Evolutionary conservation across 495 filamentous ascomycete genomes (phyloP), one percentile per base, ranked within the genome.

Genomic region (Evernia prunastri): DNA sequence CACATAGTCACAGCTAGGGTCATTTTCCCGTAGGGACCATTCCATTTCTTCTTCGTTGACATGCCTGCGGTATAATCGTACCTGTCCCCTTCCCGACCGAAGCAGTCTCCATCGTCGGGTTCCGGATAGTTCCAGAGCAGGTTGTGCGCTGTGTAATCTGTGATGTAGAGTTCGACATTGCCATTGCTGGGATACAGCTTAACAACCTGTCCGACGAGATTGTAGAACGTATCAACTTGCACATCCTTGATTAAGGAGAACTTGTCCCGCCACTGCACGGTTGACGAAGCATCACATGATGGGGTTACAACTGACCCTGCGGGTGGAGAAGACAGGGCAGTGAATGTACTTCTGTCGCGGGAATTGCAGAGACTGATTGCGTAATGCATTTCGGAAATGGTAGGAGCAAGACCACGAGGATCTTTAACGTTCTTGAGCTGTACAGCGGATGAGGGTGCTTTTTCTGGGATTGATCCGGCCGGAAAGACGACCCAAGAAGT

Each of bases 61-160:
- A 58, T 61, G 39, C 64, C 63, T 18, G 68, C 63, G 42, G 77
- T 47, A 63, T 86, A 85, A 40, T 76, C 77, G 62, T 70, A 80
- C 5, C 66, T 61, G 64, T 87, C 84, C 2, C 80, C 83, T 53
- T 83, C 77, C 25, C 67, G 69, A 8, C 72, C 77, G 12, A 60
- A 49, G n/a, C 68, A 71, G 59, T 75, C 70, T 40, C 73, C 66
- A 33, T 73, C 71, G 15, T 71, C 67, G 25, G 72, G 75, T 20
- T 78, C 75, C 27, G 75, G 77, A 58, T 86, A 84, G 39, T 85
- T 74, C 53, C 79, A 84, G 27, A 97, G 82, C 37, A 68, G 62
- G 0, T 73, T 67, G 64, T 95, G 88, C 31, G 80, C 71, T 12
- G 92, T 96, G 73, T 96, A 98, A 72, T 98, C 94, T 0, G 90